Conservation (phyloP, 2,329 filamentous ascomycete genomes). For the Venturia carpophila region DNA sequence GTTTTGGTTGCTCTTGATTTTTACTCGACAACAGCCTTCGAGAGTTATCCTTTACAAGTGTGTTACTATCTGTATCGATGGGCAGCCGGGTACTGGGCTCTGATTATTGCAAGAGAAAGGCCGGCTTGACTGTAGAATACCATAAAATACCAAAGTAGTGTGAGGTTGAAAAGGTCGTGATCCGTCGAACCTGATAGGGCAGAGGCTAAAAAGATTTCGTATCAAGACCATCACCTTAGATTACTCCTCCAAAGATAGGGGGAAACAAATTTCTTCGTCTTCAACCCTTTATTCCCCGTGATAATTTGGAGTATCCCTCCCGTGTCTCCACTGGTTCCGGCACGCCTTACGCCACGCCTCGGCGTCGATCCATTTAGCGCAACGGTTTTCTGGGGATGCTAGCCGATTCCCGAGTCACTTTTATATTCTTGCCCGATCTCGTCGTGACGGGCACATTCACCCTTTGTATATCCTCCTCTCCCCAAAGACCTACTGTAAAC, state of each 20-base stretch:
- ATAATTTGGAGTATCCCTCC: constrained; percentile 21
- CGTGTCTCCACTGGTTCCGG: background rate
- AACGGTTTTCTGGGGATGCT: constrained; percentile 1
- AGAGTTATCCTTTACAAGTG: too few relatives aligned
- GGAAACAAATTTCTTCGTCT: too few relatives aligned
- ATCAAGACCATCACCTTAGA: background rate
- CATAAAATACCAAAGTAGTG: too few relatives aligned
- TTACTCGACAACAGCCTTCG: too few relatives aligned
- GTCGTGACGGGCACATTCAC: background rate
- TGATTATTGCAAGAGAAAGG: too few relatives aligned
- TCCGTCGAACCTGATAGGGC: too few relatives aligned
- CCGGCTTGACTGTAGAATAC: too few relatives aligned
- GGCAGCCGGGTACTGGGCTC: too few relatives aligned
- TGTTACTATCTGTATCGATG: too few relatives aligned
- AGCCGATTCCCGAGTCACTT: background rate
- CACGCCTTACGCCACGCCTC: background rate
- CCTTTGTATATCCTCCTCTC: background rate
- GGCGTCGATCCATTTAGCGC: constrained; percentile 6
- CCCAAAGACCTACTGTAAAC: background rate
- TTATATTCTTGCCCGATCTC: background rate
- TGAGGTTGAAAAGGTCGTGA: too few relatives aligned
- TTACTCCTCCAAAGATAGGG: background rate
- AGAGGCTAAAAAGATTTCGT: too few relatives aligned
- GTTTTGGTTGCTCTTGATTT: too few relatives aligned
- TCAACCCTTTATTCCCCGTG: background rate